Conservation (phyloP, 2,329 filamentous ascomycete genomes). For the Calonectria pteridis region DNA sequence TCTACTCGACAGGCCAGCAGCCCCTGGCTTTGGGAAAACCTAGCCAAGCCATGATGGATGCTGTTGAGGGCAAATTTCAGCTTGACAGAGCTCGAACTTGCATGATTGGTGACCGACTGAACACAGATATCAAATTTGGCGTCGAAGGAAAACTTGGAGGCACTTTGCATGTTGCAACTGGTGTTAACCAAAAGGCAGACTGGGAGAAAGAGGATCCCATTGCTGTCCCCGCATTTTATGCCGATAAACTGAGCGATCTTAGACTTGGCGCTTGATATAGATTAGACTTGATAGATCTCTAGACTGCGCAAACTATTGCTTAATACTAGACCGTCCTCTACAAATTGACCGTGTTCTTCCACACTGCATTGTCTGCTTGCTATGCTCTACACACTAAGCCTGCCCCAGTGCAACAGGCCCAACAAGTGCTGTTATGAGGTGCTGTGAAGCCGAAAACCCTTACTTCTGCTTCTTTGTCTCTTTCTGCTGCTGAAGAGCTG, state of each 20-base stretch:
- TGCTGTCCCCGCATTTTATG: slow-evolving; percentile 84
- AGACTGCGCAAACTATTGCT: slow-evolving; percentile 11
- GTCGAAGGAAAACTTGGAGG: slow-evolving; percentile 91
- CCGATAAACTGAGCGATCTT: slow-evolving; percentile 87
- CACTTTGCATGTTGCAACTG: slow-evolving; percentile 90
- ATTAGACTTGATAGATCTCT: slow-evolving; percentile 39
- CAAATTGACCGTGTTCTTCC: neutral
- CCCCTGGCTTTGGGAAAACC: slow-evolving; percentile 91
- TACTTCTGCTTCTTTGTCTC: slow-evolving; percentile 50
- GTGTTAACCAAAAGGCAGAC: slow-evolving; percentile 87
- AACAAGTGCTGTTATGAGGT: neutral
- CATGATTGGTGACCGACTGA: slow-evolving; percentile 94
- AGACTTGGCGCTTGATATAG: slow-evolving; percentile 42
- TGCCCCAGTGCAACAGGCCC: neutral
- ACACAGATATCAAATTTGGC: slow-evolving; percentile 97
- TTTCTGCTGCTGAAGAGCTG: slow-evolving; percentile 59
- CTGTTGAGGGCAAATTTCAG: slow-evolving; percentile 94
- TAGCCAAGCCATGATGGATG: slow-evolving; percentile 99
- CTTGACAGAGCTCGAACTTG: slow-evolving; percentile 88
- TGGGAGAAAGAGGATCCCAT: slow-evolving; percentile 77
- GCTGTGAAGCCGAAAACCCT: neutral
- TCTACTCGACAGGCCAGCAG: slow-evolving; percentile 76
- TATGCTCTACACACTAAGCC: neutral
- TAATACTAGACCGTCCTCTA: neutral
- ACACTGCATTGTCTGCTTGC: neutral